These are phyloP conservation scores for Nepenthes gracilis DNA, from an alignment of 148 eudicot genomes.

Conservation along the genomic window DNA sequence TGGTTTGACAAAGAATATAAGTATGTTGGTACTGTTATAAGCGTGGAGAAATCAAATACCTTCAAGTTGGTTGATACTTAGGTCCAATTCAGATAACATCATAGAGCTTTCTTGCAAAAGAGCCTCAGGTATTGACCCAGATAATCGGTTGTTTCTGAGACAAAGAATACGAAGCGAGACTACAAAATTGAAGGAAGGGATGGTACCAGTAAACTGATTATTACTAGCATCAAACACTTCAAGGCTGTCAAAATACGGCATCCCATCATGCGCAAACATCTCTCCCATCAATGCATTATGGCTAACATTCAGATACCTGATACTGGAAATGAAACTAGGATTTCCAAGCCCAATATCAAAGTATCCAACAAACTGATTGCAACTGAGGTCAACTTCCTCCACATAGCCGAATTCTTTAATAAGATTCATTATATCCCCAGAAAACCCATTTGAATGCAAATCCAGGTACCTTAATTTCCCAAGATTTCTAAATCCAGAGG, in stretches of 20 bases:
- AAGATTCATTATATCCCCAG: slow-evolving; percentile 40
- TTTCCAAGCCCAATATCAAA: slow-evolving; percentile 47
- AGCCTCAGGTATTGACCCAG: slow-evolving; percentile 49
- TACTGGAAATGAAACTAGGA: slow-evolving; percentile 35
- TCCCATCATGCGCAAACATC: slow-evolving; percentile 59
- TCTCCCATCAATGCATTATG: slow-evolving; percentile 44
- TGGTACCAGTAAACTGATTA: slow-evolving; percentile 39
- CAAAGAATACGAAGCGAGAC: slow-evolving; percentile 50
- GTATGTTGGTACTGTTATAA: neutral
- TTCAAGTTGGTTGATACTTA: slow-evolving; percentile 56
- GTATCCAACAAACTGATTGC: slow-evolving; percentile 35
- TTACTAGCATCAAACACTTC: slow-evolving; percentile 58
- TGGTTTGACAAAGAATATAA: neutral
- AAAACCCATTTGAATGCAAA: slow-evolving; percentile 41
- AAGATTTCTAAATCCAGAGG: slow-evolving; percentile 33
- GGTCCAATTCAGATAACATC: slow-evolving; percentile 53
- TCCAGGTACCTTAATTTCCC: slow-evolving; percentile 38
- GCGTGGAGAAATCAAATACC: slow-evolving; percentile 24
- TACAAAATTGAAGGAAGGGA: slow-evolving; percentile 49
- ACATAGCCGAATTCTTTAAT: slow-evolving; percentile 32
- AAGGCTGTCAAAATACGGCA: slow-evolving; percentile 53
- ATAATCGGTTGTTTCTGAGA: slow-evolving; percentile 37
- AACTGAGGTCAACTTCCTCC: slow-evolving; percentile 42
- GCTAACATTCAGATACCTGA: slow-evolving; percentile 50
- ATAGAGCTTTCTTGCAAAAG: slow-evolving; percentile 61